These are phyloP conservation scores for Neofusicoccum ribis DNA, from an alignment of 2,329 filamentous ascomycete genomes.

Conservation along the genomic window DNA sequence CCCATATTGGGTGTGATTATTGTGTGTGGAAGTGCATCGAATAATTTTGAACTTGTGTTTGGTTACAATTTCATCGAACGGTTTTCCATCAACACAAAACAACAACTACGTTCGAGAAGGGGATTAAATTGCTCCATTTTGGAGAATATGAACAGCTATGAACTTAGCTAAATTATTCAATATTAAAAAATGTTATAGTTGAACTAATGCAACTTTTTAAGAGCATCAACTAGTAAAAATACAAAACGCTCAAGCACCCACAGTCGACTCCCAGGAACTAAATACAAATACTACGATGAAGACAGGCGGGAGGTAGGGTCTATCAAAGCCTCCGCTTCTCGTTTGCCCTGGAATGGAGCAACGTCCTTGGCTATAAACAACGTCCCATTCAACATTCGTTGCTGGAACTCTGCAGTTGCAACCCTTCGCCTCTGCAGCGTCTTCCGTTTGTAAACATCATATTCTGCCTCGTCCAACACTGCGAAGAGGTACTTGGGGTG, in stretches of 20 bases:
- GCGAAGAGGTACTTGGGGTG: conserved; percentile 34
- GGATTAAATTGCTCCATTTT: too few relatives aligned
- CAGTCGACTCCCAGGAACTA: background rate
- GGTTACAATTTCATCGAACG: too few relatives aligned
- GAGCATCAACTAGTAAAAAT: background rate
- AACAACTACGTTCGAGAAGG: too few relatives aligned
- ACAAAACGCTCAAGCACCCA: background rate
- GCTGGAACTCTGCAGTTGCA: conserved; percentile 2
- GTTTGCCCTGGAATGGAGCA: background rate
- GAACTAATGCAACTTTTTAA: background rate
- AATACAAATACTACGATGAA: background rate
- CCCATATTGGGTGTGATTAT: background rate
- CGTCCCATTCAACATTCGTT: background rate
- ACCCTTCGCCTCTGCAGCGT: background rate
- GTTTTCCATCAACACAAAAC: too few relatives aligned
- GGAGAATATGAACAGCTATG: background rate
- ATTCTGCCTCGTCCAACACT: background rate
- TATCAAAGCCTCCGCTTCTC: background rate
- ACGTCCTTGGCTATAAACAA: background rate
- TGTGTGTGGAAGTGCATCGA: background rate
- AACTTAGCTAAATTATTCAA: background rate
- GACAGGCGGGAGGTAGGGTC: background rate
- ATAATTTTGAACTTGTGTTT: too few relatives aligned
- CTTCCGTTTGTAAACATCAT: background rate
- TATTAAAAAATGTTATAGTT: background rate